Conservation (phyloP, 164 flowering plant species). For the Akebia trifoliata region DNA sequence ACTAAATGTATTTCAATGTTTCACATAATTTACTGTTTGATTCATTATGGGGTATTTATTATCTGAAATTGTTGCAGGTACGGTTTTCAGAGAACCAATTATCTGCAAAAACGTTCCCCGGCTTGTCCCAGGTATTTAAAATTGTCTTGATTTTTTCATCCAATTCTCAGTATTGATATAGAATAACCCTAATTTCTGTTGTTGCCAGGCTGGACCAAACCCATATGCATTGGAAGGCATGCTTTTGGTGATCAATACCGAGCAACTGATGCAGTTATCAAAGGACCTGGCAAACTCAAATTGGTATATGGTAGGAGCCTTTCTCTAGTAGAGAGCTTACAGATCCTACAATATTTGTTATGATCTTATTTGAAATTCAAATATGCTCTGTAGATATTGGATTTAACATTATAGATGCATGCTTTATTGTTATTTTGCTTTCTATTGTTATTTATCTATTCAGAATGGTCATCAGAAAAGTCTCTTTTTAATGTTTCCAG, state of each 20-base stretch:
- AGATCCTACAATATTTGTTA: neutral
- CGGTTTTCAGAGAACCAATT: conserved; percentile 98
- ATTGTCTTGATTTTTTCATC: conserved; percentile 1
- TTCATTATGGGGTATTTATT: conserved; percentile 1
- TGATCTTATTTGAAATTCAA: neutral
- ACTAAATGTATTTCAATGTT: neutral
- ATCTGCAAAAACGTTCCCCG: conserved; percentile 86
- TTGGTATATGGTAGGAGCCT: conserved; percentile 71
- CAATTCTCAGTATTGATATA: neutral
- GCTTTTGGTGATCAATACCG: conserved; percentile 97
- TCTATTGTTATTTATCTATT: conserved; percentile 1
- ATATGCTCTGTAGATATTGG: neutral
- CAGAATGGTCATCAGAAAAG: neutral
- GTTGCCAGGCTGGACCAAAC: conserved; percentile 84
- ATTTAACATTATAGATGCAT: neutral
- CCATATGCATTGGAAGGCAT: conserved; percentile 98
- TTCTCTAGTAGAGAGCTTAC: neutral
- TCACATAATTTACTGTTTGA: neutral
- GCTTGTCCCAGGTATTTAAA: conserved; percentile 72
- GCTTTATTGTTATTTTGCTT: neutral
- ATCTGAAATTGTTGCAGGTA: conserved; percentile 46
- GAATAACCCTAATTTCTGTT: conserved; percentile 2
- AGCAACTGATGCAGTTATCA: conserved; percentile 87
- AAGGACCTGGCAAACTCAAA: conserved; percentile 88
- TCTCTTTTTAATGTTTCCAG: conserved; percentile 34